Evolutionary conservation across 805 yeast species (phyloP).

Genomic region (Candida sanyiensis): DNA sequence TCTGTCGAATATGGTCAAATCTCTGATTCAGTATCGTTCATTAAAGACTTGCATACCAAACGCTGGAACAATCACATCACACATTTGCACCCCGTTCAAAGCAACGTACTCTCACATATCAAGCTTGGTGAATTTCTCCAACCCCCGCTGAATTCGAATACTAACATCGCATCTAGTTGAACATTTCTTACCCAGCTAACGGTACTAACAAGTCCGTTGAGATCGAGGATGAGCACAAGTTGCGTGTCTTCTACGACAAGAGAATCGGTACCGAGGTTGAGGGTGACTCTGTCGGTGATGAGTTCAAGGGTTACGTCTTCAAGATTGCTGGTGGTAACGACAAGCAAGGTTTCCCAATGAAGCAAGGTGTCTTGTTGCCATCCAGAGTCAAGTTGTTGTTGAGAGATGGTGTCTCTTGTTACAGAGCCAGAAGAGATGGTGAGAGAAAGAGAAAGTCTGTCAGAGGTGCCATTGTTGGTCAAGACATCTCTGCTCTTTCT

Average conservation of each 20-base stretch:
- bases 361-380: constrained; percentile 99
- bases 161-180: constrained; percentile 47
- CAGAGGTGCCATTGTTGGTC: constrained; percentile 98
- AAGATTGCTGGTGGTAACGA: constrained; percentile 99
- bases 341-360: constrained; percentile 99
- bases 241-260: constrained; percentile 97
- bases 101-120: too few relatives aligned
- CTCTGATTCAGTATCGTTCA: too few relatives aligned
- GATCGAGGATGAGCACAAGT: constrained; percentile 98
- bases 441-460: constrained; percentile 99
- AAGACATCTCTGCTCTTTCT: constrained; percentile 91
- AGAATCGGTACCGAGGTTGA: constrained; percentile 99
- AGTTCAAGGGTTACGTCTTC: constrained; percentile 97
- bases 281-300: constrained; percentile 97
- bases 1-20: too few relatives aligned
- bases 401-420: constrained; percentile 90
- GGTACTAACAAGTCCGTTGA: constrained; percentile 98
- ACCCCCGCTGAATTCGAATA: too few relatives aligned
- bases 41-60: too few relatives aligned
- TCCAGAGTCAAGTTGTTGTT: constrained; percentile 95
- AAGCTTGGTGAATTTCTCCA: too few relatives aligned
- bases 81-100: too few relatives aligned
- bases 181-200: constrained; percentile 99
- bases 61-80: too few relatives aligned
- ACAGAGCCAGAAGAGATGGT: constrained; percentile 99